Evolutionary conservation across 2,329 filamentous ascomycete species (phyloP).

Genomic region (Penicillium nordicum): DNA sequence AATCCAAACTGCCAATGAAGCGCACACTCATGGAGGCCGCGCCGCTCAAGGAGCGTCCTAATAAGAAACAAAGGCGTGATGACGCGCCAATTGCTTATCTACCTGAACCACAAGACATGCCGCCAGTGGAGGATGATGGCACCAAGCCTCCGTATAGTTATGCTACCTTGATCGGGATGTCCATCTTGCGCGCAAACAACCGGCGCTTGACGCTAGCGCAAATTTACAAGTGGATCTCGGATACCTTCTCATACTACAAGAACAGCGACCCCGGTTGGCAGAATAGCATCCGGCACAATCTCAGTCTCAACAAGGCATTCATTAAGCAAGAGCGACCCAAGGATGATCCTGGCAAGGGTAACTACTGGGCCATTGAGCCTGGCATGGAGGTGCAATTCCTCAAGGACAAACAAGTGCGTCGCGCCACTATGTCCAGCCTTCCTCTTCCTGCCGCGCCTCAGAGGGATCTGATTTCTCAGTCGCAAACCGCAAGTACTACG

Average conservation of each 20-base stretch:
- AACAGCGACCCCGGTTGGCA: constrained; percentile 88
- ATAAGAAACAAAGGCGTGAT: constrained; percentile 67
- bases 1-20: constrained; percentile 47
- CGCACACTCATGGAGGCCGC: constrained; percentile 69
- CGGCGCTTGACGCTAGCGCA: constrained; percentile 84
- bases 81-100: constrained; percentile 51
- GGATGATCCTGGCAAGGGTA: constrained; percentile 94
- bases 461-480: constrained; percentile 25
- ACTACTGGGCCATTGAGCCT: constrained; percentile 93
- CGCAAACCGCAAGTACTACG: constrained; percentile 32
- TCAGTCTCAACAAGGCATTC: constrained; percentile 95
- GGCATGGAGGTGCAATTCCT: constrained; percentile 86
- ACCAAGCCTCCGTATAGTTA: constrained; percentile 90
- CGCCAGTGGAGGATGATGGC: constrained; percentile 77
- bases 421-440: constrained; percentile 45
- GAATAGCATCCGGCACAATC: constrained; percentile 97
- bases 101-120: constrained; percentile 75
- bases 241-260: constrained; percentile 85
- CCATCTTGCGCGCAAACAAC: constrained; percentile 80
- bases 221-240: constrained; percentile 99
- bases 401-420: constrained; percentile 69
- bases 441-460: constrained; percentile 36
- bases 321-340: constrained; percentile 94
- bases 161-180: constrained; percentile 92
- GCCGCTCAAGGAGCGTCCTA: constrained; percentile 65